Percentiles rank a stretch among this genome's conserved stretches.
These are phyloP conservation scores for Aspergillus hancockii DNA, from an alignment of 495 filamentous ascomycete species.

Conservation along the genomic window DNA sequence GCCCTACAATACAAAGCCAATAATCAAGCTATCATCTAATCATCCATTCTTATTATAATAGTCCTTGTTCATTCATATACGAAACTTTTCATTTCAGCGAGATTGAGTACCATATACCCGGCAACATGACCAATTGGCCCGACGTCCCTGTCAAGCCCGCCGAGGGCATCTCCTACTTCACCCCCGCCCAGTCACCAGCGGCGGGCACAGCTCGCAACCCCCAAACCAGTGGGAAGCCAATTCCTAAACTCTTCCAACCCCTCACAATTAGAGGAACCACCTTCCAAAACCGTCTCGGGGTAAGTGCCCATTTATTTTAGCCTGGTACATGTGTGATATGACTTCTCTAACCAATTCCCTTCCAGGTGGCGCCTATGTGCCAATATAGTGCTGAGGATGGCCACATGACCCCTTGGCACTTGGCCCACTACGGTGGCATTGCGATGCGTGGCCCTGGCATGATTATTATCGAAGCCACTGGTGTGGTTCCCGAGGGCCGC, in stretches of 20 bases:
- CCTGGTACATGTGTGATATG: too few species aligned
- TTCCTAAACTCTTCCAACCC: constrained; percentile 64
- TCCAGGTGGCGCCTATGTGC: constrained; percentile 59
- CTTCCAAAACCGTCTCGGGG: constrained; percentile 56
- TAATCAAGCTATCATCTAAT: too few species aligned
- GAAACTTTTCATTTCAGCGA: too few species aligned
- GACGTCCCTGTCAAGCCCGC: constrained; percentile 41
- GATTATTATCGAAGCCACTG: constrained; percentile 71
- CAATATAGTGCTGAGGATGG: constrained; percentile 67
- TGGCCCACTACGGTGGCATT: constrained; percentile 57
- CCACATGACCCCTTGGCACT: constrained; percentile 62
- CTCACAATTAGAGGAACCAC: constrained; percentile 51
- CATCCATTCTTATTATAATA: too few species aligned
- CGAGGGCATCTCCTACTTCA: constrained; percentile 58
- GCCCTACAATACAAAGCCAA: too few species aligned
- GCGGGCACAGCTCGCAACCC: constrained; percentile 59
- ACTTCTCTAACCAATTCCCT: too few species aligned
- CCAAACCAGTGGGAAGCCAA: constrained; percentile 47
- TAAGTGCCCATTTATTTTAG: constrained; percentile 28
- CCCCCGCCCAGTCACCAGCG: constrained; percentile 58
- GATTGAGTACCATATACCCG: too few species aligned
- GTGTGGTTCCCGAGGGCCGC: constrained; percentile 66
- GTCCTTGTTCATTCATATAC: too few species aligned
- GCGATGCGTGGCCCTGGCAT: constrained; percentile 64
- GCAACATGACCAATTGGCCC: too few species aligned